These are phyloP conservation scores for Xerocomus minutiporus DNA, from an alignment of 1,284 basidiomycete species.

Conservation along the genomic window DNA sequence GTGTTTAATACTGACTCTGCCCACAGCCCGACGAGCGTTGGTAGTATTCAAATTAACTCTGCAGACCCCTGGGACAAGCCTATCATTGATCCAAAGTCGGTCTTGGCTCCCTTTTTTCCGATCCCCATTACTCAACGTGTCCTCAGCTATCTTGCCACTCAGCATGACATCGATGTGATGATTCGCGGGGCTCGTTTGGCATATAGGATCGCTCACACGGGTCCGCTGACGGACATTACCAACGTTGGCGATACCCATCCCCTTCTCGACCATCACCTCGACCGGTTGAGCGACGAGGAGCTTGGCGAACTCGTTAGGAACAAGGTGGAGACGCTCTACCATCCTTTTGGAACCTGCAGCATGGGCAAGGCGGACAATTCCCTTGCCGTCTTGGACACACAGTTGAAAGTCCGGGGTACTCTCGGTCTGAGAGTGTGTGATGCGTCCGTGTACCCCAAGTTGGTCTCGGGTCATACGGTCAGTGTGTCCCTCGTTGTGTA, in stretches of 20 bases:
- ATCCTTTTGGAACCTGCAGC: constrained; percentile 54
- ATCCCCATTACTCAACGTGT: background rate
- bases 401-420: constrained; percentile 47
- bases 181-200: constrained; percentile 50
- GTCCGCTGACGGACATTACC: constrained; percentile 46
- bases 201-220: constrained; percentile 45
- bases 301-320: constrained; percentile 41
- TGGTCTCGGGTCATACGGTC: constrained; percentile 61
- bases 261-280: constrained; percentile 42
- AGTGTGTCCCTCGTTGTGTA: constrained; percentile 18
- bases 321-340: constrained; percentile 55
- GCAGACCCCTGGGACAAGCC: constrained; percentile 40
- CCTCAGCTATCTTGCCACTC: constrained; percentile 51
- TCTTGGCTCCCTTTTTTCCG: background rate
- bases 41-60: constrained; percentile 39
- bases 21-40: constrained; percentile 42
- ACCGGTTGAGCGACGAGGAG: constrained; percentile 40
- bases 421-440: constrained; percentile 52
- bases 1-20: background rate
- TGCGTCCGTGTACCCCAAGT: constrained; percentile 54
- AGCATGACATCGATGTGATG: constrained; percentile 53
- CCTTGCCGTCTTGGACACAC: constrained; percentile 45
- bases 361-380: constrained; percentile 42
- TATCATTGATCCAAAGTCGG: constrained; percentile 43
- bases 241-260: constrained; percentile 39